phyloP scores from a whole-genome alignment of 768 basidiomycete genomes.

The Gautieria morchelliformis region DNA sequence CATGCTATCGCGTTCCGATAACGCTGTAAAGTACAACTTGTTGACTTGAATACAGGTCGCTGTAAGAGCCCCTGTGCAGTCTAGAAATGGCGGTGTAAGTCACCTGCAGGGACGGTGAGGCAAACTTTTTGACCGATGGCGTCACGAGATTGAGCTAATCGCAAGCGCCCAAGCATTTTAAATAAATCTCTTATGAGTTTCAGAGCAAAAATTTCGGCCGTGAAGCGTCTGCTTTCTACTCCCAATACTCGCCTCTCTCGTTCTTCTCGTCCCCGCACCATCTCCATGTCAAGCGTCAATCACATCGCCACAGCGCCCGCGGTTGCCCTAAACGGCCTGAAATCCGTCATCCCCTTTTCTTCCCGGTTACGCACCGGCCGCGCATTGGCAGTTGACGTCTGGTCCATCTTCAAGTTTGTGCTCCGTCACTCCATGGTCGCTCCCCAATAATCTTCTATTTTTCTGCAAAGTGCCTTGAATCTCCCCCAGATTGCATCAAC shows the following conservation, averaged over 20 bases:
- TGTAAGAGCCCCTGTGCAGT: too few species aligned
- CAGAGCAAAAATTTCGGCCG: too few species aligned
- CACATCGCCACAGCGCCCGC: background rate
- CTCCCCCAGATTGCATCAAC: conserved; percentile 91
- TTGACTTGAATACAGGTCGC: too few species aligned
- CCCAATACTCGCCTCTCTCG: background rate
- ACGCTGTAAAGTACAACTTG: too few species aligned
- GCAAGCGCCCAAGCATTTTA: too few species aligned
- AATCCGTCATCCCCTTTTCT: conserved; percentile 50
- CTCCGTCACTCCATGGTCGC: conserved; percentile 1
- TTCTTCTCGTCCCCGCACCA: background rate
- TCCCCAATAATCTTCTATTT: background rate
- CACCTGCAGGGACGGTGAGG: too few species aligned
- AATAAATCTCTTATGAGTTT: too few species aligned
- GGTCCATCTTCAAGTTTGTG: conserved; percentile 81
- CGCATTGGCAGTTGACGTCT: conserved; percentile 75
- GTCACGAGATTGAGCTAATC: too few species aligned
- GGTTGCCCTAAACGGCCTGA: background rate
- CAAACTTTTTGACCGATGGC: too few species aligned
- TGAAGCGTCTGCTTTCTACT: too few species aligned
- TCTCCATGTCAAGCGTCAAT: background rate
- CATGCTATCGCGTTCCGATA: too few species aligned
- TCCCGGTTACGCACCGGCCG: conserved; percentile 67
- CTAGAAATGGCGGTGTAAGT: too few species aligned
- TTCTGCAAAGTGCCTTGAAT: conserved; percentile 58